Conservation (phyloP, 148 eudicot genomes). For the Polygonum maritimum region DNA sequence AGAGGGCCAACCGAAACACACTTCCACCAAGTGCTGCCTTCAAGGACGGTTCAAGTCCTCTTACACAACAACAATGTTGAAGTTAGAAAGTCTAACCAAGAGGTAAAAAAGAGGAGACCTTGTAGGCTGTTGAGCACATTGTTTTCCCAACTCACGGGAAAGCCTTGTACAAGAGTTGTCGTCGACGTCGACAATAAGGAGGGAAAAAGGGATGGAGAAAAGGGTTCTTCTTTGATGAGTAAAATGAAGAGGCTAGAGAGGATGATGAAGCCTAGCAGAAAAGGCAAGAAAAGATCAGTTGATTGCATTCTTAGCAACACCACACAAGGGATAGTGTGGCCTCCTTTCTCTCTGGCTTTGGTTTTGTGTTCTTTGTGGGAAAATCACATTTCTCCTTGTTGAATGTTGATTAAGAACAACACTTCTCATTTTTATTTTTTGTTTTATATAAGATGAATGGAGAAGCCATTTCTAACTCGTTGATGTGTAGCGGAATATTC, state of each 20-base stretch:
- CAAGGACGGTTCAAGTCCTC: slow-evolving; percentile 57
- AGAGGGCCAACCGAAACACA: slow-evolving; percentile 52
- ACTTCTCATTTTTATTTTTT: neutral
- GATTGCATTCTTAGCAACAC: neutral
- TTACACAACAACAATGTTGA: slow-evolving; percentile 14
- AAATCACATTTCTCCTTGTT: neutral
- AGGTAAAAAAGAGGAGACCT: neutral
- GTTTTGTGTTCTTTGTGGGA: slow-evolving; percentile 7
- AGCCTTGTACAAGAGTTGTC: neutral
- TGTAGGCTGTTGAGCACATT: slow-evolving; percentile 2
- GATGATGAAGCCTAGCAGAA: neutral
- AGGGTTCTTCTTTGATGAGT: slow-evolving; percentile 1
- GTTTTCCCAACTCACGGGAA: slow-evolving; percentile 8
- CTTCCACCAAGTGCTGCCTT: slow-evolving; percentile 62
- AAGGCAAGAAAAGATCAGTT: neutral
- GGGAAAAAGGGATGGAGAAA: neutral
- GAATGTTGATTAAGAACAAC: neutral
- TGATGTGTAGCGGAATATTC: too few relatives aligned
- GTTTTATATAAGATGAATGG: neutral
- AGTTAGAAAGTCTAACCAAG: neutral
- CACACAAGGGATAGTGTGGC: slow-evolving; percentile 1
- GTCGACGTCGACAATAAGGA: neutral
- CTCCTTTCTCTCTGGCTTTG: slow-evolving; percentile 1
- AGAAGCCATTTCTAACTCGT: too few relatives aligned
- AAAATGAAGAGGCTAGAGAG: slow-evolving; percentile 1